phyloP scores from a whole-genome alignment of 2,329 filamentous ascomycete genomes.

The Colletotrichum cuscutae region DNA sequence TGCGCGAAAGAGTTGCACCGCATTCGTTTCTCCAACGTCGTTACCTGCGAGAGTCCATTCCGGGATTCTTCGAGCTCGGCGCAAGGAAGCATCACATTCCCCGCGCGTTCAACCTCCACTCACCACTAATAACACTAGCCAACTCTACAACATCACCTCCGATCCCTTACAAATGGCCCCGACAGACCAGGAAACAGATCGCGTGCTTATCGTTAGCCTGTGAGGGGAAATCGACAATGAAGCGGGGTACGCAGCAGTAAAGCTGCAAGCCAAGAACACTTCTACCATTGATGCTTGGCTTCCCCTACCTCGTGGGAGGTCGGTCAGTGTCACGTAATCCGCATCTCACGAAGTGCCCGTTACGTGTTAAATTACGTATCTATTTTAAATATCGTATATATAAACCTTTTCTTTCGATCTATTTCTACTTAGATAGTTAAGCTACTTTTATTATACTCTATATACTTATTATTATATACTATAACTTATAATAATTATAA shows the following conservation, averaged over 20 bases:
- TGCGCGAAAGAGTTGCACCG: no score
- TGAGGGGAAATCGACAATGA: slow-evolving; percentile 13
- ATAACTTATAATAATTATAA: no score
- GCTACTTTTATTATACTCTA: no score
- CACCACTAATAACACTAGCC: background rate
- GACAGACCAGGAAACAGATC: slow-evolving; percentile 15
- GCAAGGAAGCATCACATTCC: background rate
- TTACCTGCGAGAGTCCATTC: background rate
- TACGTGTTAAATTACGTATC: no score
- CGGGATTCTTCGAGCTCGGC: background rate
- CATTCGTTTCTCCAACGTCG: background rate
- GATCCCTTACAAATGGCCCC: no score
- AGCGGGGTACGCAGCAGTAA: slow-evolving; percentile 31
- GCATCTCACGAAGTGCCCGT: no score
- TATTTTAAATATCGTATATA: no score
- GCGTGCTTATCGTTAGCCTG: slow-evolving; percentile 21
- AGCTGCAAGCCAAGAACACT: slow-evolving; percentile 28
- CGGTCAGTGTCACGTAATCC: no score
- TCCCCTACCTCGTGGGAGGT: slow-evolving; percentile 8
- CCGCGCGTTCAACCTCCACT: background rate
- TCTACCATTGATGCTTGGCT: slow-evolving; percentile 18
- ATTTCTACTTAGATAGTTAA: no score
- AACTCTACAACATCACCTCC: background rate
- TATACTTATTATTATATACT: no score
- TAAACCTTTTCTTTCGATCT: no score